Evolutionary conservation across 2,329 filamentous ascomycete genomes (phyloP).

Genomic region (Annulohypoxylon truncatum): DNA sequence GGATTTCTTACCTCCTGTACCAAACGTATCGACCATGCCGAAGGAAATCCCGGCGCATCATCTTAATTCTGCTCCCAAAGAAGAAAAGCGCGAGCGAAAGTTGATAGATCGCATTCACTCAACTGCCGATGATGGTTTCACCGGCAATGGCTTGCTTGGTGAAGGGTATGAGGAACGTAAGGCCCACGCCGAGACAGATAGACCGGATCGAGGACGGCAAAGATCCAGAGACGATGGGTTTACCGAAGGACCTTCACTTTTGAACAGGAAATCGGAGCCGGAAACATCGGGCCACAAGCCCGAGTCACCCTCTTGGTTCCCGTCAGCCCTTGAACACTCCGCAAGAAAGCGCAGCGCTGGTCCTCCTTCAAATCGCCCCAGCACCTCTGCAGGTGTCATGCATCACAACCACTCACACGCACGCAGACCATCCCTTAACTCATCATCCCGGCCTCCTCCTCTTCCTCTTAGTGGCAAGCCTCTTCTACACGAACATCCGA

Average conservation of each 20-base stretch:
- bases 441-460: conserved; percentile 36
- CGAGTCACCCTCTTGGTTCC: conserved; percentile 53
- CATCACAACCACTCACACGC: conserved; percentile 23
- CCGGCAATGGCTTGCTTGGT: conserved; percentile 63
- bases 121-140: conserved; percentile 58
- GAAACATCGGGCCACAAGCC: conserved; percentile 43
- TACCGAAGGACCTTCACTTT: conserved; percentile 66
- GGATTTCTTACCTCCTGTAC: conserved; percentile 51
- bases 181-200: conserved; percentile 47
- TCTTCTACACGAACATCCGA: conserved; percentile 32
- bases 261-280: conserved; percentile 57
- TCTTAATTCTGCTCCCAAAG: conserved; percentile 42
- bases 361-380: conserved; percentile 37
- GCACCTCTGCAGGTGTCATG: conserved; percentile 37
- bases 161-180: conserved; percentile 62
- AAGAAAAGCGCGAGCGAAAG: conserved; percentile 39
- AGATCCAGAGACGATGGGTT: conserved; percentile 57
- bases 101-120: conserved; percentile 48
- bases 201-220: conserved; percentile 46
- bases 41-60: conserved; percentile 43
- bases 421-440: conserved; percentile 39
- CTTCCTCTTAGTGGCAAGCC: conserved; percentile 26
- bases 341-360: conserved; percentile 41
- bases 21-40: conserved; percentile 45
- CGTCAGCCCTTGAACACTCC: conserved; percentile 52